These are phyloP conservation scores for Phytophthora pini DNA, from an alignment of 352 stramenopile genomes.

Conservation along the genomic window DNA sequence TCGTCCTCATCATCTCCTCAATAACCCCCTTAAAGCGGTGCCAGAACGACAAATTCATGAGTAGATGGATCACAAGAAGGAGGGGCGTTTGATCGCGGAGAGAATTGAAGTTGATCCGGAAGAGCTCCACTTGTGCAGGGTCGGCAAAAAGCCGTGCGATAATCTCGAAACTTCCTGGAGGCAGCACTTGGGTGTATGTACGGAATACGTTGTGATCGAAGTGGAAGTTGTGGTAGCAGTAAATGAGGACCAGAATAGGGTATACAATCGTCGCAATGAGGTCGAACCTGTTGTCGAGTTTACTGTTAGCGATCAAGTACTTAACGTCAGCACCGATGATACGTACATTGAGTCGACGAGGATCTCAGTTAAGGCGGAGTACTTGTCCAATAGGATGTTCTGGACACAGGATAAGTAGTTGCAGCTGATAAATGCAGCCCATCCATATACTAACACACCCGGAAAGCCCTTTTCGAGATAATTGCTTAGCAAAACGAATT, in stretches of 20 bases:
- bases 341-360: conserved; percentile 47
- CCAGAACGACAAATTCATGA: conserved; percentile 39
- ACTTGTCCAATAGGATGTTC: conserved; percentile 27
- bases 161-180: conserved; percentile 39
- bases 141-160: conserved; percentile 39
- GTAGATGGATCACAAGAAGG: conserved; percentile 33
- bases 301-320: not conserved
- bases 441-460: conserved; percentile 31
- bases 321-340: not conserved
- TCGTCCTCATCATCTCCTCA: conserved; percentile 18
- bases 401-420: conserved; percentile 37
- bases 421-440: conserved; percentile 30
- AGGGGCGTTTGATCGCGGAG: conserved; percentile 32
- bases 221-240: conserved; percentile 41
- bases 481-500: conserved; percentile 32
- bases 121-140: conserved; percentile 39
- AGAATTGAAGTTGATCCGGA: conserved; percentile 39
- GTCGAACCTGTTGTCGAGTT: conserved; percentile 35
- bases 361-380: conserved; percentile 41
- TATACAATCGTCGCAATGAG: conserved; percentile 41
- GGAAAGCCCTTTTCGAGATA: conserved; percentile 47
- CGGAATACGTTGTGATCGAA: conserved; percentile 38
- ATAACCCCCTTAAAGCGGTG: conserved; percentile 29
- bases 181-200: conserved; percentile 24
- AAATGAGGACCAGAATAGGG: conserved; percentile 39